phyloP scores from a whole-genome alignment of 441 rosid genomes.

The Adansonia madagascariensis region DNA sequence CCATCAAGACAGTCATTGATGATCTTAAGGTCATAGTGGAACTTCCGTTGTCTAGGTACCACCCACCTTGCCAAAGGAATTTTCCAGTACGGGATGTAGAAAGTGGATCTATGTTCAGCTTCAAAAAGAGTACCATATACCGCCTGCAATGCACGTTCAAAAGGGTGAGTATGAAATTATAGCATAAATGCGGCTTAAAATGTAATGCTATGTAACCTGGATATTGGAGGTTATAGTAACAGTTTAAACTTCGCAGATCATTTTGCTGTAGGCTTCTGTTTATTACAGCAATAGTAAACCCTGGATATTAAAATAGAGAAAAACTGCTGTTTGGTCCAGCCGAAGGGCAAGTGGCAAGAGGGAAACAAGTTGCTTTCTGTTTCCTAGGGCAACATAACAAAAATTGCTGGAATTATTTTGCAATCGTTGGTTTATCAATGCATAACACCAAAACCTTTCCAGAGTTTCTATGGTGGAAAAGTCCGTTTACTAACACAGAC shows the following conservation, averaged over 20 bases:
- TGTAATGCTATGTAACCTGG: not conserved
- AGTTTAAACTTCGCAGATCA: not conserved
- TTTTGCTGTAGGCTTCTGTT: not conserved
- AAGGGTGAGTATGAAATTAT: slow-evolving; percentile 10
- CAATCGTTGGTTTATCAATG: not conserved
- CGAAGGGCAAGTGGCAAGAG: not conserved
- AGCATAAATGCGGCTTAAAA: not conserved
- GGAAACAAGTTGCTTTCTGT: not conserved
- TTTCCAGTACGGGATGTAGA: slow-evolving; percentile 95
- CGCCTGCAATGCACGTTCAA: slow-evolving; percentile 52
- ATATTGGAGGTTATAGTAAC: not conserved
- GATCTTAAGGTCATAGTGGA: slow-evolving; percentile 76
- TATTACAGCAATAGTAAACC: slow-evolving; percentile 5
- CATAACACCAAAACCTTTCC: not conserved
- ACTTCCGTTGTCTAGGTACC: slow-evolving; percentile 88
- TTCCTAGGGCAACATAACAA: not conserved
- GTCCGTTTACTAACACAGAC: not conserved
- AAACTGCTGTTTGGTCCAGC: not conserved
- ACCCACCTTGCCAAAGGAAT: slow-evolving; percentile 89
- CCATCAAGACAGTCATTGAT: slow-evolving; percentile 94
- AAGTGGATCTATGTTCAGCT: slow-evolving; percentile 98
- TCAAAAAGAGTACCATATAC: slow-evolving; percentile 97
- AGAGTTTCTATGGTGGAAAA: not conserved
- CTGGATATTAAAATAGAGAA: slow-evolving; percentile 2
- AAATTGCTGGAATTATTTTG: not conserved